Base-by-base conservation (phyloP, 176 grass and related monocot genomes). In the Carex myosuroides region DNA sequence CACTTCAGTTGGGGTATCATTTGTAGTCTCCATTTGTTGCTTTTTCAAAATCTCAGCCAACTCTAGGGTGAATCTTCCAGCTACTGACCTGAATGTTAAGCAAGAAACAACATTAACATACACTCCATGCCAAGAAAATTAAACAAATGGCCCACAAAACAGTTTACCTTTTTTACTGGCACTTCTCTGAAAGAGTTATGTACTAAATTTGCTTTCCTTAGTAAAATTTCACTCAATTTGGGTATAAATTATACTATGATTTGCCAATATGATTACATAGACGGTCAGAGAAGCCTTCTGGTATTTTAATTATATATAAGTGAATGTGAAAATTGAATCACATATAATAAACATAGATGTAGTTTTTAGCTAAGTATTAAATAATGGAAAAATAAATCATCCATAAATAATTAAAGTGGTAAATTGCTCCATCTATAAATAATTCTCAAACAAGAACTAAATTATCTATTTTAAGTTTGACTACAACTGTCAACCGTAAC, bases 21-120 rank as follows among this genome's bases (percentile, higher is more conserved):
- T 90, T 77, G 85, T 63, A 30, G 88, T 65, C 80, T 81, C 86
- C 81, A 60, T 80, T 81, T 95, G 89, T 4, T 57, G 70, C 81
- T 69, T 85, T 75, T 92, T 93, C 81, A 83, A 84, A 48, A 93
- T 58, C 37, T 93, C 96, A 70, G 81, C 37, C 59, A 98, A 89
- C 76, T 95, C 93, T 72, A 68, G 73, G 14, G 96, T 26, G 96
- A 86, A 92, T 82, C 86, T 95, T 91, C 93, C 93, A 98, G 88
- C 96, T 92, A 90, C 96, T 98, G 76, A 98, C 87, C 96, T 98
- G 89, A 83, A 88, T 41, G 11, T 22, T 86, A 63, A 50, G 76
- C 17, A 83, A 85, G 59, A 81, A 64, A 82, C 33, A 61, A 67
- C 48, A 50, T 69, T 44, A 75, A 79, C 32, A 33, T 33, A 33